Percentiles rank a stretch among this genome's conserved stretches.
Conservation (phyloP, 371 early-diverging fungal species). For the Apophysomyces elegans region DNA sequence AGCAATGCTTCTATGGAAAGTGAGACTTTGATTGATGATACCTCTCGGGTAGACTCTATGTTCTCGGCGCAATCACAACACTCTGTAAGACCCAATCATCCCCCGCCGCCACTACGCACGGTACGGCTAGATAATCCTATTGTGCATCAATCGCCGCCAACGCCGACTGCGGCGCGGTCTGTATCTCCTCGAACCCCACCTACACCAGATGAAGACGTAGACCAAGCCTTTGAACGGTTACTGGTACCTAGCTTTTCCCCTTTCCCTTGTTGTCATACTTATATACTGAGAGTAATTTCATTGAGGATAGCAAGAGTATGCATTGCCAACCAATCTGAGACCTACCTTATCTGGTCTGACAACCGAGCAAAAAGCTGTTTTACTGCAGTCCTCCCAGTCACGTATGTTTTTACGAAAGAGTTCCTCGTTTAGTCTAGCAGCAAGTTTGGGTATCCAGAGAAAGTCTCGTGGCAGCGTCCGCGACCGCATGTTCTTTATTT, state of each 20-base stretch:
- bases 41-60: slow-evolving; percentile 38
- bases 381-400: slow-evolving; percentile 44
- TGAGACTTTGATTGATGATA: slow-evolving; percentile 10
- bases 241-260: slow-evolving; percentile 27
- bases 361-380: slow-evolving; percentile 43
- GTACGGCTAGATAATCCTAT: slow-evolving; percentile 36
- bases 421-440: slow-evolving; percentile 38
- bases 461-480: slow-evolving; percentile 13
- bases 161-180: slow-evolving; percentile 12
- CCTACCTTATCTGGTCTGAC: slow-evolving; percentile 41
- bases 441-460: slow-evolving; percentile 32
- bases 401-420: slow-evolving; percentile 38
- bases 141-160: slow-evolving; percentile 24
- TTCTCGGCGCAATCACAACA: slow-evolving; percentile 42
- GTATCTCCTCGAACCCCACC: slow-evolving; percentile 13
- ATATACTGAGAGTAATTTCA: too few species aligned
- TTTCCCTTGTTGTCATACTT: too few species aligned
- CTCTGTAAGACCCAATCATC: slow-evolving; percentile 31
- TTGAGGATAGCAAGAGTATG: slow-evolving; percentile 42
- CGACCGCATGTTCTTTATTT: slow-evolving; percentile 2
- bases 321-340: slow-evolving; percentile 41
- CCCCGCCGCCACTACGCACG: slow-evolving; percentile 38
- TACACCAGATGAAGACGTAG: slow-evolving; percentile 32
- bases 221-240: slow-evolving; percentile 48
- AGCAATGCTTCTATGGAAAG: slow-evolving; percentile 5